phyloP scores from a whole-genome alignment of 2,329 filamentous ascomycete species.

The Periglandula ipomoeae region DNA sequence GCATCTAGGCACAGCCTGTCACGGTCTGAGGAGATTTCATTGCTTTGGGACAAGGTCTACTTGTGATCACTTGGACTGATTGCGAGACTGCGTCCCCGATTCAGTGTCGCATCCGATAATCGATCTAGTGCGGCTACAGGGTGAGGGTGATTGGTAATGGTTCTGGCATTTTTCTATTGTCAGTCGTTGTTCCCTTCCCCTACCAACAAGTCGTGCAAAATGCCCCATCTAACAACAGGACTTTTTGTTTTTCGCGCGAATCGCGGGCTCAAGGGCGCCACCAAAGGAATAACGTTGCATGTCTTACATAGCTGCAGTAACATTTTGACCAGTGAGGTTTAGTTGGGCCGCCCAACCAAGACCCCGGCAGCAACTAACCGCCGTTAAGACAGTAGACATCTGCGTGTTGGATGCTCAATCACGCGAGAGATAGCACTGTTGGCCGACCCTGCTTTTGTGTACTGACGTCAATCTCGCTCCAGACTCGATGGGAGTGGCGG shows the following conservation, averaged over 20 bases:
- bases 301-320: too few species aligned
- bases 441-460: neutral
- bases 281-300: neutral
- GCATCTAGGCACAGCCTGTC: too few species aligned
- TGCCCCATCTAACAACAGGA: too few species aligned
- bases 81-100: neutral
- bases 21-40: neutral
- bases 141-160: neutral
- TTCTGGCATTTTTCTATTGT: neutral
- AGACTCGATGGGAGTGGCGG: neutral
- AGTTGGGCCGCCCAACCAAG: neutral
- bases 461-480: neutral
- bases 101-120: neutral
- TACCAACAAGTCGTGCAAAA: too few species aligned
- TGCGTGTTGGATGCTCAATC: neutral
- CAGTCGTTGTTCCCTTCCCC: neutral
- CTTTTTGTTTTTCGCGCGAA: neutral
- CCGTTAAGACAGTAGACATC: neutral
- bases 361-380: neutral
- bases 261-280: neutral
- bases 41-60: neutral
- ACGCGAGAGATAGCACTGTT: neutral
- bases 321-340: neutral
- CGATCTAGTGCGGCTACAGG: too few species aligned
- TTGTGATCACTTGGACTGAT: neutral